A percentile compares a stretch with the other conserved stretches of the same genome.
These are phyloP conservation scores for Penicillium sp. DNA, from an alignment of 2,329 filamentous ascomycete genomes.

Conservation along the genomic window DNA sequence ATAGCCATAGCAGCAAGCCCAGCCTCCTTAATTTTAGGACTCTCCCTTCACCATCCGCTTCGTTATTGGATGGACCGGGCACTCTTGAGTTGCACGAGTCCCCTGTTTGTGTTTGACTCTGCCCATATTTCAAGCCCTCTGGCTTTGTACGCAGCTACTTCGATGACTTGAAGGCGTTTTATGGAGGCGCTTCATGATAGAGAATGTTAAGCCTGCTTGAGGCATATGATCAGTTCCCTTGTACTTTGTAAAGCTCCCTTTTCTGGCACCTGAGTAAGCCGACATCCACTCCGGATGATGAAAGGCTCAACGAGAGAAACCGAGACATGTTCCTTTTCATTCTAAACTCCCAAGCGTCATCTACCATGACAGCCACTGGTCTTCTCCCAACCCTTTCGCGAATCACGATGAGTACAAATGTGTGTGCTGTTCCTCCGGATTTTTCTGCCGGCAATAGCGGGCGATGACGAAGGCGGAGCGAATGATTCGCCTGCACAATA, in stretches of 20 bases:
- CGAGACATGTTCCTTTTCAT: too few species aligned
- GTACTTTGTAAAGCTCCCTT: not conserved
- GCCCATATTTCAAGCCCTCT: constrained; percentile 5
- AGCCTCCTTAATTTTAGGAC: constrained; percentile 23
- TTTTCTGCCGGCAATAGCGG: constrained; percentile 21
- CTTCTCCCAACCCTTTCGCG: too few species aligned
- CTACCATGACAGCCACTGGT: too few species aligned
- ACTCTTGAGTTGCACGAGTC: not conserved
- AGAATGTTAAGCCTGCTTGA: constrained; percentile 26
- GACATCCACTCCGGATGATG: too few species aligned
- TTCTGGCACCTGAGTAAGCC: too few species aligned
- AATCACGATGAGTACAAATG: not conserved
- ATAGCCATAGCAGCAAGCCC: constrained; percentile 21
- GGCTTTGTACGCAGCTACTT: constrained; percentile 14
- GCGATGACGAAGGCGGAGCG: constrained; percentile 32
- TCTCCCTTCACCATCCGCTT: constrained; percentile 9
- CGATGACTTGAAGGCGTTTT: constrained; percentile 25
- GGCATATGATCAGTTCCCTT: constrained; percentile 2
- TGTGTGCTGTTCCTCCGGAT: constrained; percentile 6
- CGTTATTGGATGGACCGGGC: not conserved
- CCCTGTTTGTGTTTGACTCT: constrained; percentile 11
- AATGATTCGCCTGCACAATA: constrained; percentile 11
- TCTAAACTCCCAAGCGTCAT: too few species aligned
- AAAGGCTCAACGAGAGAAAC: too few species aligned
- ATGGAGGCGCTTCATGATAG: constrained; percentile 28